Evolutionary conservation across 352 stramenopile genomes (phyloP), one percentile per base, ranked within the genome.

Genomic region (Globisporangium irregulare): DNA sequence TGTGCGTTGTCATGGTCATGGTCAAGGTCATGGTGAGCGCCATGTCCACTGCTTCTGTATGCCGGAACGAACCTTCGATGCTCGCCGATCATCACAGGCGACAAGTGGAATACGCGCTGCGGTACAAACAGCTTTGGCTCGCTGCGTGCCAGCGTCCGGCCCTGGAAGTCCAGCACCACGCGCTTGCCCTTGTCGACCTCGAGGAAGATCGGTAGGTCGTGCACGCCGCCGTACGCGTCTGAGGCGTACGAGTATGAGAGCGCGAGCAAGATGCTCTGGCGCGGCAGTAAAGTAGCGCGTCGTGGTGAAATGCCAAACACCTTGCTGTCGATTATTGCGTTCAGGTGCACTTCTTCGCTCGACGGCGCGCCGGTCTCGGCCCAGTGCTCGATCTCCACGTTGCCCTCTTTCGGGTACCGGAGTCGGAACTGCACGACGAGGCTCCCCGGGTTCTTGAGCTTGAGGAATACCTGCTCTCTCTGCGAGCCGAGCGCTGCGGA

Each of bases 331-430:
- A 96, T 87, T 59, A 95, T 94, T 22, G 79, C 79, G 59, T 93
- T 90, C 25, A 86, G 79, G 10, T 83, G 82, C 55, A 94, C 58
- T 62, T 94, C 79, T 24, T 92, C 81, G 29, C 80, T 80, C 7
- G 89, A 97, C 18, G 93, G 93, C 27, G 93, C 88, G 22, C 88
- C 83, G 4, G 90, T 92, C 60, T 97, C 92, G 24, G 91, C 92
- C 95, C 95, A 98, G 36, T 93, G 90, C 59, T 98, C 94, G 27
- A 98, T 90, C 69, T 98, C 94, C 10, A 98, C 87, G 41, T 96
- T 88, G 10, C 85, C 87, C 61, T 98, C 92, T 66, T 97, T 98
- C 8, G 93, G 93, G 24, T 97, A 93, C 25, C 91, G 86, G 50
- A 98, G 61, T 10, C 78, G 73, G 65, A 96, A 97, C 14, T 86